Evolutionary conservation across 164 flowering plant species (phyloP).

Genomic region (Sextonia rubra): DNA sequence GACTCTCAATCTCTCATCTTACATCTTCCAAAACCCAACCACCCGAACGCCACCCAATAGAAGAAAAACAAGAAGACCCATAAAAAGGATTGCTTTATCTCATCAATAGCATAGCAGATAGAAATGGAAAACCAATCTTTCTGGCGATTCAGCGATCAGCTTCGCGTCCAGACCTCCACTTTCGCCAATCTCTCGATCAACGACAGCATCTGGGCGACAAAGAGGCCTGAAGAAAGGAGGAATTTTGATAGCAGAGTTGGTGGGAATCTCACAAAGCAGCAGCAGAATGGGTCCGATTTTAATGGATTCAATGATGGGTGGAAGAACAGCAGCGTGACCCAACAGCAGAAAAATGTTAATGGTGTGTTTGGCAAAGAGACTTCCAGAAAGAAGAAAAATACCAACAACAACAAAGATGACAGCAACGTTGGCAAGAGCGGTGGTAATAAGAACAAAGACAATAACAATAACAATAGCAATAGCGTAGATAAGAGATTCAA

Average conservation of each 20-base stretch:
- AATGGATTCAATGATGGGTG: constrained; percentile 46
- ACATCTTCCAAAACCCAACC: not conserved
- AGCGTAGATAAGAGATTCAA: constrained; percentile 80
- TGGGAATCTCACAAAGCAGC: constrained; percentile 24
- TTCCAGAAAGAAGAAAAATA: constrained; percentile 10
- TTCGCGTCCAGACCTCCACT: constrained; percentile 47
- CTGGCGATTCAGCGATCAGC: constrained; percentile 88
- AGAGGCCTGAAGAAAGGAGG: constrained; percentile 46
- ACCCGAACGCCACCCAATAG: not conserved
- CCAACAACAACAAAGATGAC: constrained; percentile 18
- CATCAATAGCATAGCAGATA: not conserved
- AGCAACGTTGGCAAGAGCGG: constrained; percentile 10
- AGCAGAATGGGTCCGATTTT: constrained; percentile 18
- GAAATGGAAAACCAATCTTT: constrained; percentile 70
- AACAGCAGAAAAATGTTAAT: constrained; percentile 26
- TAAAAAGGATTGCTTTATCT: no score
- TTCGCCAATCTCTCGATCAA: constrained; percentile 63
- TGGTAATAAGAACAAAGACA: constrained; percentile 1
- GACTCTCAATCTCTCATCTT: not conserved
- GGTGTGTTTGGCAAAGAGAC: constrained; percentile 65
- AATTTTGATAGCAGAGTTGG: constrained; percentile 70
- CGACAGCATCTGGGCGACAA: constrained; percentile 72
- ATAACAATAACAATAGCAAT: constrained; percentile 19
- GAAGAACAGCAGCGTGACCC: constrained; percentile 25
- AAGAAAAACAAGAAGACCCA: no score